Conservation (phyloP, 2,329 filamentous ascomycete species). For the Pseudogymnoascus destructans region DNA sequence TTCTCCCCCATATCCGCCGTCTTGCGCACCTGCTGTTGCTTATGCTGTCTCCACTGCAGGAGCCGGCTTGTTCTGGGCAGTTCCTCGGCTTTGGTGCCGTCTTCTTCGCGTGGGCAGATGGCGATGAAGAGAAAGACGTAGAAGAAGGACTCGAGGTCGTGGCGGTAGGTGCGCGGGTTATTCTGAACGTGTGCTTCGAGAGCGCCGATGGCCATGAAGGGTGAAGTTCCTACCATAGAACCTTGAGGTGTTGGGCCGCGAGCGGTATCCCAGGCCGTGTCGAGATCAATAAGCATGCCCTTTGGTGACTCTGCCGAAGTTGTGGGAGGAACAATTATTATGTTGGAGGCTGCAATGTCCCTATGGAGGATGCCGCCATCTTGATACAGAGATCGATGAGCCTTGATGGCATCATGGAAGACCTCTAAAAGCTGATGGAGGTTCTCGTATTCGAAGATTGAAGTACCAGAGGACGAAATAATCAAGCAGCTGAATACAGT, state of each 20-base stretch:
- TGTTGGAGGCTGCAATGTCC: constrained; percentile 19
- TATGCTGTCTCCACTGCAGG: constrained; percentile 17
- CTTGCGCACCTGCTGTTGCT: neutral
- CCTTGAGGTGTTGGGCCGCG: constrained; percentile 9
- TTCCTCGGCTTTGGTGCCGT: constrained; percentile 6
- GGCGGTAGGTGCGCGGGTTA: constrained; percentile 18
- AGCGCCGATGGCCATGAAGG: neutral
- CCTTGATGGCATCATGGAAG: constrained; percentile 19
- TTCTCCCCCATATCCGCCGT: neutral
- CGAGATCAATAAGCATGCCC: constrained; percentile 21
- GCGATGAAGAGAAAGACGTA: constrained; percentile 20
- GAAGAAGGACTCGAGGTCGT: constrained; percentile 21
- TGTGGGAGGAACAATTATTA: constrained; percentile 12
- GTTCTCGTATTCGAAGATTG: constrained; percentile 17
- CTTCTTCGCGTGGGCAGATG: constrained; percentile 14
- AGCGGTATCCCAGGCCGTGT: constrained; percentile 16
- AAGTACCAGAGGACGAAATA: constrained; percentile 20
- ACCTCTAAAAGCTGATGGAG: constrained; percentile 17
- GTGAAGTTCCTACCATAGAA: neutral
- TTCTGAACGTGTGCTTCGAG: neutral
- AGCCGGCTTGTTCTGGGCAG: constrained; percentile 16
- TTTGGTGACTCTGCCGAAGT: neutral
- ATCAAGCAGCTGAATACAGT: constrained; percentile 17
- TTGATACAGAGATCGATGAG: constrained; percentile 18
- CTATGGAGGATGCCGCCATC: constrained; percentile 20